Percentiles rank a stretch among this genome's conserved stretches.
phyloP scores from a whole-genome alignment of 2,329 filamentous ascomycete genomes.

The Orbilia blumenaviensis region DNA sequence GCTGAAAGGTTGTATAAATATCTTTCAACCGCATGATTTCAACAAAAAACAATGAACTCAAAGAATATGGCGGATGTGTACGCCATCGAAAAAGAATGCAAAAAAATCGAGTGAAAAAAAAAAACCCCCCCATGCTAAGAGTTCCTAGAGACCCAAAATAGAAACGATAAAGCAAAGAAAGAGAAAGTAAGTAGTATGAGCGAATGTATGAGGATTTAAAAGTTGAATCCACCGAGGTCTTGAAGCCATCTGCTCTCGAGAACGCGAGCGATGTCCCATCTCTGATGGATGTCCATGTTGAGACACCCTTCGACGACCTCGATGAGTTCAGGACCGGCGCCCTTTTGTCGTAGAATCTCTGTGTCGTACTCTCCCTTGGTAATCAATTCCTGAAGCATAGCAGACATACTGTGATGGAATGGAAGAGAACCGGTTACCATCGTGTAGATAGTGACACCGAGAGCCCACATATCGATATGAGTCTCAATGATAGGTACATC shows the following conservation, averaged over 20 bases:
- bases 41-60: neutral
- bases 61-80: neutral
- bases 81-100: conserved; percentile 7
- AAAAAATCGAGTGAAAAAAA: neutral
- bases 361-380: conserved; percentile 69
- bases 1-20: conserved; percentile 61
- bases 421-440: conserved; percentile 70
- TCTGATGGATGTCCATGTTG: conserved; percentile 66
- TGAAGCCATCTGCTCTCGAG: conserved; percentile 68
- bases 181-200: neutral
- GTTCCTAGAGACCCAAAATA: conserved; percentile 1
- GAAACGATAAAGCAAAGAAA: conserved; percentile 10
- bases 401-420: conserved; percentile 70
- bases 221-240: conserved; percentile 58
- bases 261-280: conserved; percentile 69
- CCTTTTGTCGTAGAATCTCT: conserved; percentile 60
- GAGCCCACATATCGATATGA: conserved; percentile 73
- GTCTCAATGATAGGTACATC: conserved; percentile 60
- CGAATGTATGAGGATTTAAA: conserved; percentile 33
- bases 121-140: neutral
- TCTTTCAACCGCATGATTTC: conserved; percentile 56
- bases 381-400: conserved; percentile 70
- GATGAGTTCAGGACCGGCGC: conserved; percentile 60
- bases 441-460: conserved; percentile 71
- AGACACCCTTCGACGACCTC: conserved; percentile 71